These are phyloP conservation scores for Hypoxylon sp. DNA, from an alignment of 2,329 filamentous ascomycete species.

Conservation along the genomic window DNA sequence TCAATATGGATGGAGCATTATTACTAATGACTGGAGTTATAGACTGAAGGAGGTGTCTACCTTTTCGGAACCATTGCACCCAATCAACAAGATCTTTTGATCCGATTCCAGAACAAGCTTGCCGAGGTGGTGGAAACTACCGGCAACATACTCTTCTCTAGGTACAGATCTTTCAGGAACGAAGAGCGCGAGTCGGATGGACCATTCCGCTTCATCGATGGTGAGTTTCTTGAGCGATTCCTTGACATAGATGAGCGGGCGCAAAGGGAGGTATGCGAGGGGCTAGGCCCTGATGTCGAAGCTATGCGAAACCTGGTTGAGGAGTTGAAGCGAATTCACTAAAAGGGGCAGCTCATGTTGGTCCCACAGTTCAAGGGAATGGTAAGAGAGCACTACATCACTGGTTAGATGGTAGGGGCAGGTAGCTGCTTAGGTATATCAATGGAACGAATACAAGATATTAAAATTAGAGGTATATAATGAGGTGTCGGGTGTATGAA, in stretches of 20 bases:
- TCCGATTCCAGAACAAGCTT: conserved; percentile 83
- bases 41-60: conserved; percentile 94
- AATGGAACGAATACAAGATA: not conserved
- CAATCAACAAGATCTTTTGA: conserved; percentile 81
- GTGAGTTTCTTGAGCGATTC: conserved; percentile 90
- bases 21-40: conserved; percentile 44
- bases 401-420: not conserved
- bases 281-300: conserved; percentile 72
- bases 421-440: not conserved
- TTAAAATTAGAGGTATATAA: not conserved
- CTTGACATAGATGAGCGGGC: conserved; percentile 75
- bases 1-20: not conserved
- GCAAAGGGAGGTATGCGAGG: conserved; percentile 69
- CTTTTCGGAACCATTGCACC: conserved; percentile 86
- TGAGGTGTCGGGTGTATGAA: not conserved
- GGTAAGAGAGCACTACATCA: not conserved
- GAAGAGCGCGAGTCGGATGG: conserved; percentile 78
- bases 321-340: conserved; percentile 75
- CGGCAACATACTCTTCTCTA: conserved; percentile 81
- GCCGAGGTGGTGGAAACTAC: conserved; percentile 76
- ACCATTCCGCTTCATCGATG: conserved; percentile 91
- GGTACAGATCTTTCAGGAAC: conserved; percentile 87
- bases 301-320: conserved; percentile 74
- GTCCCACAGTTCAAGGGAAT: not conserved
- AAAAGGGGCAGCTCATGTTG: conserved; percentile 8